These are phyloP conservation scores for Candolleomyces eurysporus DNA, from an alignment of 768 basidiomycete genomes.

Conservation along the genomic window DNA sequence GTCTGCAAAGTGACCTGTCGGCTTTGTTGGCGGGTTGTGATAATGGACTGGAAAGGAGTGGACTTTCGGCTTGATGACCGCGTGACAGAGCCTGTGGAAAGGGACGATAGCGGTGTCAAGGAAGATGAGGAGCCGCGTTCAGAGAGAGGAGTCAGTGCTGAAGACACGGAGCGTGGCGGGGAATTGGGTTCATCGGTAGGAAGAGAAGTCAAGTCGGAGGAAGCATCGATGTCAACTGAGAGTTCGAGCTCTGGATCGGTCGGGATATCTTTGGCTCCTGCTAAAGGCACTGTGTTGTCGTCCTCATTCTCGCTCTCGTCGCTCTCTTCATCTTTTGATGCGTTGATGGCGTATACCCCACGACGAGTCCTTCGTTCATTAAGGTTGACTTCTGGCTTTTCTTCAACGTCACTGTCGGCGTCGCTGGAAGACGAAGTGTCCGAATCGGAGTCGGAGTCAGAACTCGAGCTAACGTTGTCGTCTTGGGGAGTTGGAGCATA, in stretches of 20 bases:
- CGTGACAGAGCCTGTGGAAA: slow-evolving; percentile 19
- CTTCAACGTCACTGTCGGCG: slow-evolving; percentile 40
- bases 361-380: slow-evolving; percentile 80
- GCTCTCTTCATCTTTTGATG: slow-evolving; percentile 56
- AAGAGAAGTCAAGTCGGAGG: slow-evolving; percentile 44
- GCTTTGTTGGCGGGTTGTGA: slow-evolving; percentile 58
- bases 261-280: slow-evolving; percentile 44
- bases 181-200: slow-evolving; percentile 36
- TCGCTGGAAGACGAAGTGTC: slow-evolving; percentile 36
- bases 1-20: slow-evolving; percentile 27
- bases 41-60: slow-evolving; percentile 52
- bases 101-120: slow-evolving; percentile 41
- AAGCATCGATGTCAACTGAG: slow-evolving; percentile 45
- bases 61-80: slow-evolving; percentile 31
- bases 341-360: slow-evolving; percentile 74
- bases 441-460: slow-evolving; percentile 47
- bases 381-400: slow-evolving; percentile 49
- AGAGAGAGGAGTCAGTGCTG: slow-evolving; percentile 30
- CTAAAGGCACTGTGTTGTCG: slow-evolving; percentile 42
- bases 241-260: slow-evolving; percentile 56
- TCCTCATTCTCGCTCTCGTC: slow-evolving; percentile 63
- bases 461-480: slow-evolving; percentile 45
- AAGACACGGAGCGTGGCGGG: slow-evolving; percentile 24
- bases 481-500: slow-evolving; percentile 57
- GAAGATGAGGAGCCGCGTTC: slow-evolving; percentile 39